Base-by-base conservation (phyloP, 2,329 filamentous ascomycete species). In the Epichloe sibirici region DNA sequence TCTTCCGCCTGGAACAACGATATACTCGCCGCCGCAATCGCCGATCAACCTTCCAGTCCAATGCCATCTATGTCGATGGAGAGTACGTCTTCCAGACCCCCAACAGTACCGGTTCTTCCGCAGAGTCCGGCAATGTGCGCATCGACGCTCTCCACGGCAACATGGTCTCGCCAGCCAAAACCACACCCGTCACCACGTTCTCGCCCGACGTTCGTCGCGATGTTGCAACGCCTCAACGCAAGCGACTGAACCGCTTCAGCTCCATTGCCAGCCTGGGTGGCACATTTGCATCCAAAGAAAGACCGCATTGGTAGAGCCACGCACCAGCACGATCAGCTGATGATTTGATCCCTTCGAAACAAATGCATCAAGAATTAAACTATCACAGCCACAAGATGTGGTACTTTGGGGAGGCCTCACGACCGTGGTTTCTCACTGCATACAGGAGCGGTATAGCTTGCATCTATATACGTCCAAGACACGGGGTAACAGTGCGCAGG, bases 1-100 rank as follows among this genome's bases (percentile, higher is more conserved):
- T 97, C 64, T 93, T 95, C 77, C 88, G 90, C 48, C 84, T 97
- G 60, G 91, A 97, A 74, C 86, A 96, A 74, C 86, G 89, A 62
- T 97, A 97, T 76, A 94, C 90, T 49, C 86, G 86, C 63, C 86
- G 89, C 66, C 89, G 91, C 63, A 72, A 82, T 62, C 88, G 91
- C 61, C 88, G 91, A 67, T 90, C 84, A 51, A 93, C 88, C 55
- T 95, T 95, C 69, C 83, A 86, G 65, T 90, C 87, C 65, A 90
- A 88, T 63, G 91, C 90, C 34, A 79, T 88, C 67, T 97, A 97
- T 70, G 86, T 96, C 58, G 88, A 97, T 66, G 93, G 90, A 70
- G 91, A 96, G 74, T 96, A 96, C 73, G 77, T 95, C 68, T 94
- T 90, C 76, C 77, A 82, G 64, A 80, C 76, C 0, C 79, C 80